Evolutionary conservation across 192 early-diverging fungal species (phyloP), one percentile per base, ranked within the genome.

Genomic region (Allomyces arbusculus): DNA sequence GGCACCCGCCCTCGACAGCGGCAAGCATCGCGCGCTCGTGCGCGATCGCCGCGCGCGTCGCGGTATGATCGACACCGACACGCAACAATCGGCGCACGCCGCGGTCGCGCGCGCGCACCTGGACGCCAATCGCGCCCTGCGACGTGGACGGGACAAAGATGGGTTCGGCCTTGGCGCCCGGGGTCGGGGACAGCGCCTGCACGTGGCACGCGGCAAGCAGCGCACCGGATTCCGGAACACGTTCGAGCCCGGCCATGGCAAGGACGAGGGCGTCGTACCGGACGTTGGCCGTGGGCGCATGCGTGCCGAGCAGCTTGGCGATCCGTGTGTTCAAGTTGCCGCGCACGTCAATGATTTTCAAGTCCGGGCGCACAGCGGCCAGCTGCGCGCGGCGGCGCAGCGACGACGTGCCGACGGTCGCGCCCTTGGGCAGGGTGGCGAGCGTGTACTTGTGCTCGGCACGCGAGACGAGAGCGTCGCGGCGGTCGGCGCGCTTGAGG

Each of bases 1-100:
- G 88, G 78, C 95, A 97, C 4, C 95, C 95, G 44, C 95, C 95
- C 76, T 98, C 91, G 24, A 98, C 74, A 33, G 73, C 78, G 1
- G 75, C 64, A 3, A 63, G 63, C 16, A 40, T 20, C 14, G 25
- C 25, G 26, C 25, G 40, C 26, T 63, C 25, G 40, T 63, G 25
- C 16, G 12, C 63, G 40, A 14, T 19, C 1, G 25, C 25, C 40
- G n/a, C 63, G 24, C 87, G 80, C 91, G 95, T 92, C 68, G 94
- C 79, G 44, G 84, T 76, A 16, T 92, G 89, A 71, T 98, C 93
- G 11, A 88, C 85, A 44, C 79, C 70, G 65, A 90, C 92, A 61
- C 80, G 71, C 24, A 92, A 63, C 50, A 58, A 16, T 16, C 50
- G 50, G 33, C 83, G 71, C 0, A 91, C 84, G 8, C 72, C 72